Evolutionary conservation across 2,329 filamentous ascomycete genomes (phyloP).

Genomic region (Pleomassaria siparia): DNA sequence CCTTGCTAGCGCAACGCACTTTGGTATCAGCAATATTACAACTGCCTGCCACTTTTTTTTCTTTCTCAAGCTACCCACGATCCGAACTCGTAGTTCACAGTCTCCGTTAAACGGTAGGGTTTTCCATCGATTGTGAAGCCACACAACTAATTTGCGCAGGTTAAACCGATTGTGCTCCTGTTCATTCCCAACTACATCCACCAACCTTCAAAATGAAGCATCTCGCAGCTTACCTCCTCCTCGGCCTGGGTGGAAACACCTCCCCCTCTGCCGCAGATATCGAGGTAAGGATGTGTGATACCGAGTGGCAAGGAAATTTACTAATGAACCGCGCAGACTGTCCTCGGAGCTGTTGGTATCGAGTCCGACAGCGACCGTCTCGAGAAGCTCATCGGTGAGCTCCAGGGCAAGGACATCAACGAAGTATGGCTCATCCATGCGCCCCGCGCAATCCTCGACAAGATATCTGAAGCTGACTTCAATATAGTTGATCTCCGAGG

Average conservation of each 20-base stretch:
- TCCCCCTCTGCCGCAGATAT: constrained; percentile 83
- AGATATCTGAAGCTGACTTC: constrained; percentile 21
- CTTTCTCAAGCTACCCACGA: constrained; percentile 31
- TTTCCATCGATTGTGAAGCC: constrained; percentile 5
- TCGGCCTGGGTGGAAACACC: constrained; percentile 89
- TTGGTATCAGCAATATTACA: no score
- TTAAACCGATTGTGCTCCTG: constrained; percentile 96
- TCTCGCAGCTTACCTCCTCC: constrained; percentile 98
- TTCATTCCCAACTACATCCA: constrained; percentile 52
- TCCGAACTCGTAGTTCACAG: constrained; percentile 93
- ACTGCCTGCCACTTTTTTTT: constrained; percentile 16
- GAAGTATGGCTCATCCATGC: constrained; percentile 63
- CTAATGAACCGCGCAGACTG: constrained; percentile 58
- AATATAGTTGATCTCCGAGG: constrained; percentile 82
- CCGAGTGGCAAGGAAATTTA: background rate
- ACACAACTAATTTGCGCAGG: constrained; percentile 30
- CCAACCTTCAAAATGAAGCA: constrained; percentile 87
- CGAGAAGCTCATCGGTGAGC: constrained; percentile 83
- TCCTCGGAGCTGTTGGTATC: constrained; percentile 92
- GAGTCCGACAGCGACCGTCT: constrained; percentile 88
- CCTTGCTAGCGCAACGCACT: no score
- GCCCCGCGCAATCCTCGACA: background rate
- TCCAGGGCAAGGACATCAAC: constrained; percentile 87
- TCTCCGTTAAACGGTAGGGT: constrained; percentile 97
- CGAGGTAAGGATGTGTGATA: constrained; percentile 37